A percentile compares a stretch with the other conserved stretches of the same genome.
Conservation (phyloP, 169 alveolate genomes). For the Plasmodium yoelii region DNA sequence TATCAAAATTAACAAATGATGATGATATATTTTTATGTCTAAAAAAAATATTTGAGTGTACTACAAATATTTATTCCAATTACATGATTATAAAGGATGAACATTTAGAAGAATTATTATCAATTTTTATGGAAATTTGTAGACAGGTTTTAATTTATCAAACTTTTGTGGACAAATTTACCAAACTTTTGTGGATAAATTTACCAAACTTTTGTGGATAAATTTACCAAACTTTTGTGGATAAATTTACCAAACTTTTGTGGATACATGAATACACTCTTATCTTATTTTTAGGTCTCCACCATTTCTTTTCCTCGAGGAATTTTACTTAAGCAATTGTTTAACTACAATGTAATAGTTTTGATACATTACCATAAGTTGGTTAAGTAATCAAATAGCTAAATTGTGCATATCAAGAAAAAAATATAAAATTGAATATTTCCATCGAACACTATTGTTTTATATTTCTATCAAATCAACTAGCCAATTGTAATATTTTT, state of each 20-base stretch:
- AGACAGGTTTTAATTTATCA: conserved; percentile 77
- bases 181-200: no score
- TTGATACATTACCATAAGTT: conserved; percentile 53
- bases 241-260: no score
- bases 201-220: no score
- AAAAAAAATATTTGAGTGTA: conserved; percentile 41
- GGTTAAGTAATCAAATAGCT: conserved; percentile 23
- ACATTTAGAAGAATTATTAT: conserved; percentile 20
- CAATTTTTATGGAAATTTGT: conserved; percentile 59
- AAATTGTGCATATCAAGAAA: not conserved
- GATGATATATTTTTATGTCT: conserved; percentile 53
- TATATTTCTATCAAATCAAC: no score
- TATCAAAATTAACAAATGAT: conserved; percentile 50
- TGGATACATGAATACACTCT: no score
- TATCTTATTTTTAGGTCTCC: conserved; percentile 24
- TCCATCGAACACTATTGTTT: no score
- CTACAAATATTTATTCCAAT: conserved; percentile 28
- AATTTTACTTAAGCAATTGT: conserved; percentile 24
- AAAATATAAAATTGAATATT: no score
- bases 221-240: no score
- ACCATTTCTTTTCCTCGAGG: conserved; percentile 38
- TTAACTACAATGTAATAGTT: conserved; percentile 42
- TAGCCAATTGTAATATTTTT: no score
- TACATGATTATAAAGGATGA: conserved; percentile 41
- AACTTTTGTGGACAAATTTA: no score